Evolutionary conservation across 352 stramenopile species (phyloP).

Genomic region (Aphanomyces cochlioides): DNA sequence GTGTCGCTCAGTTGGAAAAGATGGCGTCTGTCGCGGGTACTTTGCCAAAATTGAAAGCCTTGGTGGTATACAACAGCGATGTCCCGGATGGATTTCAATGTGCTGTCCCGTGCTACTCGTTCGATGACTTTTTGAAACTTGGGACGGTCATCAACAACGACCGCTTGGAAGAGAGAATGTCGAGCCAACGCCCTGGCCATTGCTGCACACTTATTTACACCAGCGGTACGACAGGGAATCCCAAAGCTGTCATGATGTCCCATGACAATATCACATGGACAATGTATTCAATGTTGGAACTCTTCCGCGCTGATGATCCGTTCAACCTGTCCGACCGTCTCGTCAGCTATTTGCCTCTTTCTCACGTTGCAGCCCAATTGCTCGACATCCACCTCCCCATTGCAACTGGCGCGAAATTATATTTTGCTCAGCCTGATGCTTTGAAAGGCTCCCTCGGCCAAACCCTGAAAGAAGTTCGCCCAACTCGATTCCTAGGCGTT

Average conservation of each 20-base stretch:
- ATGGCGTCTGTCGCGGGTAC: slow-evolving; percentile 85
- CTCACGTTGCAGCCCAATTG: slow-evolving; percentile 84
- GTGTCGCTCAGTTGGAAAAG: slow-evolving; percentile 91
- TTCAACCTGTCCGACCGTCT: slow-evolving; percentile 64
- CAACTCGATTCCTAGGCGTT: slow-evolving; percentile 89
- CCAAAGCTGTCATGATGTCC: slow-evolving; percentile 96
- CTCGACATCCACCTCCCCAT: slow-evolving; percentile 84
- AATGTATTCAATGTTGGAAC: slow-evolving; percentile 62
- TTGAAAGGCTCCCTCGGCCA: slow-evolving; percentile 83
- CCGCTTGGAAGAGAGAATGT: slow-evolving; percentile 68
- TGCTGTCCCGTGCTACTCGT: slow-evolving; percentile 68
- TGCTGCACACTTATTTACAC: slow-evolving; percentile 93
- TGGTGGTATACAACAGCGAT: slow-evolving; percentile 90
- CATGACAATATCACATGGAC: slow-evolving; percentile 93
- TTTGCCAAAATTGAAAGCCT: slow-evolving; percentile 88
- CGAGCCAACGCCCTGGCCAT: slow-evolving; percentile 73
- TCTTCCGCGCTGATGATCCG: slow-evolving; percentile 52
- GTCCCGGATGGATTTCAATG: slow-evolving; percentile 67
- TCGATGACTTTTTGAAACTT: slow-evolving; percentile 74
- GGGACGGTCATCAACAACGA: slow-evolving; percentile 60
- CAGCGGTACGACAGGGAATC: slow-evolving; percentile 90
- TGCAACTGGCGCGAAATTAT: slow-evolving; percentile 60
- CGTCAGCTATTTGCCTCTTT: slow-evolving; percentile 87
- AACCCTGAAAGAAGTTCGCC: slow-evolving; percentile 82
- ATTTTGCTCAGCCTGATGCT: slow-evolving; percentile 87